phyloP scores from a whole-genome alignment of 1,284 basidiomycete species.

The Irpex sp. region DNA sequence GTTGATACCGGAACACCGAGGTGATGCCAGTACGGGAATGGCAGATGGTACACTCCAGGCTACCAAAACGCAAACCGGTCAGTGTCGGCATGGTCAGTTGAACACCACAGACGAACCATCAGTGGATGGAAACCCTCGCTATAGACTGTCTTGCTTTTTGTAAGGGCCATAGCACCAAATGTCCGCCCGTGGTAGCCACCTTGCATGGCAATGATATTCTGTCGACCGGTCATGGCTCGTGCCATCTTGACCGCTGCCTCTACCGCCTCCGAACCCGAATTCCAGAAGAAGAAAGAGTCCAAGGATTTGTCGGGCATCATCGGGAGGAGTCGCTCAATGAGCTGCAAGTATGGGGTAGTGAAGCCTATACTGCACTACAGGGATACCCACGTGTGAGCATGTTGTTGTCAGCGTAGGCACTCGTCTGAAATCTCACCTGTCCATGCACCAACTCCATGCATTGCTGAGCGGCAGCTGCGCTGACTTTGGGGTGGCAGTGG shows the following conservation, averaged over 20 bases:
- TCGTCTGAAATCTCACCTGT: slow-evolving; percentile 40
- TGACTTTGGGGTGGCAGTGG: slow-evolving; percentile 85
- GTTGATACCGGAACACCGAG: slow-evolving; percentile 63
- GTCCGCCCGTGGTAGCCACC: slow-evolving; percentile 87
- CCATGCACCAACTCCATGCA: slow-evolving; percentile 79
- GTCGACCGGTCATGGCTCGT: slow-evolving; percentile 69
- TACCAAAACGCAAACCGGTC: slow-evolving; percentile 25
- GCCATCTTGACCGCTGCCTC: slow-evolving; percentile 85
- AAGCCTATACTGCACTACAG: slow-evolving; percentile 75
- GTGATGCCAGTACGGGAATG: slow-evolving; percentile 96
- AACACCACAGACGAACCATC: slow-evolving; percentile 54
- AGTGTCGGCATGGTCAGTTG: no score
- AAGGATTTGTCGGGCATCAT: slow-evolving; percentile 85
- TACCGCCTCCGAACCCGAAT: slow-evolving; percentile 90
- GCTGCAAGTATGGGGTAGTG: slow-evolving; percentile 71
- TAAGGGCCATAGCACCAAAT: slow-evolving; percentile 85
- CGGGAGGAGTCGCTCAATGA: slow-evolving; percentile 77
- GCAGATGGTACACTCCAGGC: slow-evolving; percentile 81
- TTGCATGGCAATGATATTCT: slow-evolving; percentile 91
- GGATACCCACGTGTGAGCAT: neutral
- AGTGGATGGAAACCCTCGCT: slow-evolving; percentile 75
- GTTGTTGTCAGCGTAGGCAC: neutral
- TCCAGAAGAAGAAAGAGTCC: slow-evolving; percentile 96
- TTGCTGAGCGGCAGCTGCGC: slow-evolving; percentile 83
- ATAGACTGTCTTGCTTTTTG: slow-evolving; percentile 90